Conservation (phyloP, 345 rosid genomes). For the Eutrema yunnanense region DNA sequence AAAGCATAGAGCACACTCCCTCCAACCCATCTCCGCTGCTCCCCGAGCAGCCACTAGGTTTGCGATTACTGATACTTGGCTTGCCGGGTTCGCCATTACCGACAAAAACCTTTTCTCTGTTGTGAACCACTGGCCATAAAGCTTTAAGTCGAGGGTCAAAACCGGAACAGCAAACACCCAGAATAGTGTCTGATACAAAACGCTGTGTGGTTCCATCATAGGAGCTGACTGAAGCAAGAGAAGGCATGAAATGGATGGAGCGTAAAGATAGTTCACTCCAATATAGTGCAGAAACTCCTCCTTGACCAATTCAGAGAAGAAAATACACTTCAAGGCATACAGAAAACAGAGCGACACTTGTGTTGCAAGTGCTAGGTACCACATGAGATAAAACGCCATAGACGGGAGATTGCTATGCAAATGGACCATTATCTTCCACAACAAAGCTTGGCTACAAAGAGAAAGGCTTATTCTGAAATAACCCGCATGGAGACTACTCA, state of each 20-base stretch:
- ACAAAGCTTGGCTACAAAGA: conserved; percentile 39
- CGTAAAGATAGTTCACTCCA: conserved; percentile 54
- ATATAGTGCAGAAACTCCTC: conserved; percentile 46
- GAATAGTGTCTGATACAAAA: conserved; percentile 28
- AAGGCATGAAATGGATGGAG: conserved; percentile 62
- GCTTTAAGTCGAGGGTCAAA: conserved; percentile 44
- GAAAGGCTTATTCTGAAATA: conserved; percentile 49
- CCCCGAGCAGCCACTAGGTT: conserved; percentile 51
- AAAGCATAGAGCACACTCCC: conserved; percentile 48
- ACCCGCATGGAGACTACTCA: conserved; percentile 40
- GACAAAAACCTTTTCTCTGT: conserved; percentile 51
- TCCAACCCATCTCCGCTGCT: conserved; percentile 51
- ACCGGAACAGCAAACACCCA: conserved; percentile 42
- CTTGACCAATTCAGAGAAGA: conserved; percentile 34
- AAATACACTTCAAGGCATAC: conserved; percentile 33
- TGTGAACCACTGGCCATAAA: conserved; percentile 75
- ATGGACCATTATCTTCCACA: conserved; percentile 41
- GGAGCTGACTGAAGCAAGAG: conserved; percentile 63
- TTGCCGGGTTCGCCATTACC: conserved; percentile 49
- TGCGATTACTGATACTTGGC: conserved; percentile 53
- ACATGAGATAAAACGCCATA: conserved; percentile 31
- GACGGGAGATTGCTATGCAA: conserved; percentile 29
- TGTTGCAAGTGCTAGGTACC: conserved; percentile 38
- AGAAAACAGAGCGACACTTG: conserved; percentile 28
- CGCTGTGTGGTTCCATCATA: neutral